Evolutionary conservation across 169 alveolate species (phyloP).

Genomic region (Plasmodium cynomolgi): DNA sequence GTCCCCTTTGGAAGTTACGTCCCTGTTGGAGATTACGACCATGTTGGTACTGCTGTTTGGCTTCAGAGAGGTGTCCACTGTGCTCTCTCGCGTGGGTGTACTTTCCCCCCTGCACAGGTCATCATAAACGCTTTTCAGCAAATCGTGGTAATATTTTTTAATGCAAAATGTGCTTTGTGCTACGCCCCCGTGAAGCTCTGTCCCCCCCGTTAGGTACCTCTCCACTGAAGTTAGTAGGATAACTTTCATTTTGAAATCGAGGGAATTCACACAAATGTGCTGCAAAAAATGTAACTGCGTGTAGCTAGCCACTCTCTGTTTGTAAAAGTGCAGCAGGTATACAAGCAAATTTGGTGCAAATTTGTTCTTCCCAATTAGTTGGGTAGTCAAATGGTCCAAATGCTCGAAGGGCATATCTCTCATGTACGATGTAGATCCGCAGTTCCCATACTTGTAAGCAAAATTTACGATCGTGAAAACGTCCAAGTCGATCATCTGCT

Average conservation of each 20-base stretch:
- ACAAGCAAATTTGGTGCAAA: slow-evolving; percentile 18
- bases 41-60: not conserved
- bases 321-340: slow-evolving; percentile 56
- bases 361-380: slow-evolving; percentile 55
- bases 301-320: slow-evolving; percentile 2
- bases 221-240: slow-evolving; percentile 51
- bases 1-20: slow-evolving; percentile 30
- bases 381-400: slow-evolving; percentile 15
- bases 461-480: slow-evolving; percentile 63
- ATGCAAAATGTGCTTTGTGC: not conserved
- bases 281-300: not conserved
- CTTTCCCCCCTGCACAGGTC: slow-evolving; percentile 22
- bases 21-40: slow-evolving; percentile 16
- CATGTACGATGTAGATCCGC: not conserved
- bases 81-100: not conserved
- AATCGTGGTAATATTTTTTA: slow-evolving; percentile 37
- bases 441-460: slow-evolving; percentile 30
- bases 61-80: not conserved
- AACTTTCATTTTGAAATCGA: slow-evolving; percentile 72
- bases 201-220: not conserved
- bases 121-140: slow-evolving; percentile 26
- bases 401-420: slow-evolving; percentile 1
- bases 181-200: not conserved
- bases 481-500: slow-evolving; percentile 60
- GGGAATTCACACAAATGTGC: slow-evolving; percentile 5